These are phyloP conservation scores for Agaricus blazei DNA, from an alignment of 768 basidiomycete genomes.

Conservation along the genomic window DNA sequence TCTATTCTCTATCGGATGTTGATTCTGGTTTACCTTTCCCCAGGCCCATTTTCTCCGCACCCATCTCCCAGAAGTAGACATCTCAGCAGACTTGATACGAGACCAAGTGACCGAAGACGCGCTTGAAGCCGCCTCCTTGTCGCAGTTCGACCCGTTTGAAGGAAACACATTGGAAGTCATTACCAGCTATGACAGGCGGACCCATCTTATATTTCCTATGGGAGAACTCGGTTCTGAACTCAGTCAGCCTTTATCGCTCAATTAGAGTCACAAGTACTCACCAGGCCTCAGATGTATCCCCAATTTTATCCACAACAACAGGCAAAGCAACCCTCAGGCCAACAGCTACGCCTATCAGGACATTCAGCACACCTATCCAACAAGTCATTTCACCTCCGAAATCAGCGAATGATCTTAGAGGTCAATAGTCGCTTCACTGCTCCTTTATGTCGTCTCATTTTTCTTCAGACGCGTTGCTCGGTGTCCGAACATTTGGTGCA, in stretches of 20 bases:
- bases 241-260: conserved; percentile 33
- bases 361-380: conserved; percentile 64
- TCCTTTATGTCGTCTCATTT: neutral
- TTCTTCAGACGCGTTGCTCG: conserved; percentile 24
- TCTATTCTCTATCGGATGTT: neutral
- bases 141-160: conserved; percentile 49
- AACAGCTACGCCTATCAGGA: conserved; percentile 31
- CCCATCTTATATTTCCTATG: conserved; percentile 51
- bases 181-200: conserved; percentile 16
- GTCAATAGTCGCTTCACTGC: neutral
- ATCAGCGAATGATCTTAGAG: neutral
- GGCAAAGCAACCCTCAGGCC: conserved; percentile 32
- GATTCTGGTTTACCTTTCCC: neutral
- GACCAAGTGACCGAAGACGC: conserved; percentile 48
- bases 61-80: conserved; percentile 66
- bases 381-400: conserved; percentile 40
- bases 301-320: conserved; percentile 23
- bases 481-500: conserved; percentile 43
- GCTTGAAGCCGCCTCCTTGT: conserved; percentile 24
- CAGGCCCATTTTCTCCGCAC: conserved; percentile 72
- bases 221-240: conserved; percentile 55
- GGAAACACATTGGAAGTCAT: conserved; percentile 50
- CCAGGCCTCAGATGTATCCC: conserved; percentile 43
- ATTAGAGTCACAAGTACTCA: neutral
- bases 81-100: conserved; percentile 63